Evolutionary conservation across 1,139 yeast species (phyloP), one percentile per base, ranked within the genome.

Genomic region (Saccharomycopsis hybrid): DNA sequence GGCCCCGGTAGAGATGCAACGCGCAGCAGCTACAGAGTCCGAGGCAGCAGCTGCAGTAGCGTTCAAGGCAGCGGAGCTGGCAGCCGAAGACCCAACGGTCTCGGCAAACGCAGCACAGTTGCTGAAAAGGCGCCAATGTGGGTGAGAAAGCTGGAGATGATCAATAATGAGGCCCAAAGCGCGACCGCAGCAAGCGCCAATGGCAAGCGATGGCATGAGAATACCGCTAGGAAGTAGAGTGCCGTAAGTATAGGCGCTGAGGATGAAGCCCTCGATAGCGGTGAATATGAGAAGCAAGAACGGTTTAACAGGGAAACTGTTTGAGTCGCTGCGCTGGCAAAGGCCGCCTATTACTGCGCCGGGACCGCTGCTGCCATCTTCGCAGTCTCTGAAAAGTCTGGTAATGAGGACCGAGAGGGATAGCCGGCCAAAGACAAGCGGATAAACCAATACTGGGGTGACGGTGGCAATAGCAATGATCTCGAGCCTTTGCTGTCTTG

Each of bases 1-100:
- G 0, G 89, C 88, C 0, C 95, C 95, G 0, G 95, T 88, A 5
- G 86, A 82, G 24, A 87, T 73, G 62, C 95, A 85, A 32, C 56
- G 55, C 30, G 54, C 48, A 0, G 60, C 55, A 5, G 57, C 50
- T 2, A 37, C 24, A 2, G 25, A 3, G 13, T 49, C 52, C 2
- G 49, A 46, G 4, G 49, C 13, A n/a, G n/a, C n/a, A n/a, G 18
- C 36, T 29, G n/a, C n/a, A n/a, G n/a, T n/a, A n/a, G n/a, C n/a
- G n/a, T n/a, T n/a, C n/a, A n/a, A n/a, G n/a, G n/a, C n/a, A n/a
- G n/a, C n/a, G n/a, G n/a, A n/a, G n/a, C n/a, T n/a, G n/a, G n/a
- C n/a, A n/a, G n/a, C n/a, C n/a, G n/a, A n/a, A n/a, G n/a, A n/a
- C 28, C 33, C 33, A 40, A 29, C 43, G 9, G 30, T 29, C 5